Base-by-base conservation (phyloP, 2,329 filamentous ascomycete species). In the Colletotrichum karsti region DNA sequence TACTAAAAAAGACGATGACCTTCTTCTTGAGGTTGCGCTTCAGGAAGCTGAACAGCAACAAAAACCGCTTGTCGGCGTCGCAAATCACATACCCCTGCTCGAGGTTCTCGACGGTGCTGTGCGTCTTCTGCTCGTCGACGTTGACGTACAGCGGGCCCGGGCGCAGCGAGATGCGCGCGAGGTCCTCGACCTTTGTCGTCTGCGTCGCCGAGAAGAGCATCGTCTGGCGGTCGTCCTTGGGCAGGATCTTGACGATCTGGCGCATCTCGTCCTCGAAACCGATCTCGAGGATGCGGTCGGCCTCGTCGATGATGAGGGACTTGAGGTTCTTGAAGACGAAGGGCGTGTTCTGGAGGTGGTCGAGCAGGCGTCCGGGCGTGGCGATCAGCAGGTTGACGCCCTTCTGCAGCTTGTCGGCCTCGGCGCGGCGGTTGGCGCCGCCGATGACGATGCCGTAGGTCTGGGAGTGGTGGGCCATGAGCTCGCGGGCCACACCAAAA, bases 161-260 rank as follows among this genome's bases (percentile, higher is more conserved):
- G 37, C 94, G 90, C 53, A 99, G 87, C 5, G 96, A 99, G 77
- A 99, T 97, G 71, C 96, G 88, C 1, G 96, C 96, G 61, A 99
- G 87, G 80, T 99, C 96, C 81, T 98, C 95, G 73, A 99, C 96
- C 83, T 99, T 98, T 63, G 95, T 98, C 3, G 96, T 99, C 81
- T 98, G 96, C 5, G 96, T 99, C 13, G 96, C 96, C 13, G 94
- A 98, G 86, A 99, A 99, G n/a, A 99, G 88, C 91, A 97, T 96
- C 0, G 95, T 98, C 81, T 98, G 95, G 68, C 96, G 87, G 72
- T 95, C 90, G 65, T 97, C 91, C 73, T 92, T 92, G 51, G 95
- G 93, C 18, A 98, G 84, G 62, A 98, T 96, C 85, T 97, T 97
- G 80, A 98, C 91, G 73, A 99, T 97, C 79, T 97, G 92, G 71